Evolutionary conservation across 2,329 filamentous ascomycete genomes (phyloP).

Genomic region (Nectriaceae sp.): DNA sequence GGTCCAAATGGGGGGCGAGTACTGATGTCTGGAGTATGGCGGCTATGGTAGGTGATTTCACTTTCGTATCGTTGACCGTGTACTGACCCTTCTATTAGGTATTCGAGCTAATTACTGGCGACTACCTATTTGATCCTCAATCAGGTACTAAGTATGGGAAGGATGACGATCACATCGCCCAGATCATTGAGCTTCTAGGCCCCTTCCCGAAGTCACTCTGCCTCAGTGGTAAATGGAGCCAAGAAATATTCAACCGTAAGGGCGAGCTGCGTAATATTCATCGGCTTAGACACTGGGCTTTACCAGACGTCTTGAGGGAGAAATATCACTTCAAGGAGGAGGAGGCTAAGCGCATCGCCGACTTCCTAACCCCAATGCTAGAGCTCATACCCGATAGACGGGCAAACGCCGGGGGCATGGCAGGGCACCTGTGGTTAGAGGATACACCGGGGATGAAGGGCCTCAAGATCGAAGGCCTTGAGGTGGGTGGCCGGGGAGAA

Average conservation of each 20-base stretch:
- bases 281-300: slow-evolving; percentile 90
- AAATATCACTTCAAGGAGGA: slow-evolving; percentile 94
- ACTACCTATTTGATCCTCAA: slow-evolving; percentile 98
- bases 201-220: slow-evolving; percentile 91
- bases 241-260: slow-evolving; percentile 98
- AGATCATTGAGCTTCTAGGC: slow-evolving; percentile 96
- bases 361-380: slow-evolving; percentile 88
- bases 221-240: slow-evolving; percentile 92
- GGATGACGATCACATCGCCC: slow-evolving; percentile 98
- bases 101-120: slow-evolving; percentile 96
- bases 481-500: slow-evolving; percentile 81
- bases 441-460: slow-evolving; percentile 88
- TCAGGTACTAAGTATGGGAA: slow-evolving; percentile 99
- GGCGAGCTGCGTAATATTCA: slow-evolving; percentile 98
- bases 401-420: slow-evolving; percentile 96
- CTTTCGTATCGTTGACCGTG: neutral
- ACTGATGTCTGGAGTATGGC: slow-evolving; percentile 99
- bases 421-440: slow-evolving; percentile 77
- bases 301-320: slow-evolving; percentile 89
- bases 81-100: slow-evolving; percentile 55
- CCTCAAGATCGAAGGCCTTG: slow-evolving; percentile 69
- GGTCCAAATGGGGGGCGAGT: slow-evolving; percentile 98
- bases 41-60: slow-evolving; percentile 74
- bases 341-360: slow-evolving; percentile 74
- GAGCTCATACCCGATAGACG: slow-evolving; percentile 85